phyloP scores from a whole-genome alignment of 257 asterid genomes.

The Marsdenia floribunda region DNA sequence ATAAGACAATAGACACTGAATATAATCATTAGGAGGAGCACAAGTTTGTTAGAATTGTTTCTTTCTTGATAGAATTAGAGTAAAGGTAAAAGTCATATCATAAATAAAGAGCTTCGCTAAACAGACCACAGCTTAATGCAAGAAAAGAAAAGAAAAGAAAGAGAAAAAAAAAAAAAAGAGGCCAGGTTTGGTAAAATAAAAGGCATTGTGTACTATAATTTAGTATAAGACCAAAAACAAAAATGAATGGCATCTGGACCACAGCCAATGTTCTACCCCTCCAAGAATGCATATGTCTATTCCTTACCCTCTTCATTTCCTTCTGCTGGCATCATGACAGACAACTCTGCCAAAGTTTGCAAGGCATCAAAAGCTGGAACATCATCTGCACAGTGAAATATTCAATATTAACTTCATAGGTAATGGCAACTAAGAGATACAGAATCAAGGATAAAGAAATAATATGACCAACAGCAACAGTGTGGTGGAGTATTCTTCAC shows the following conservation, averaged over 20 bases:
- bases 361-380: constrained; percentile 67
- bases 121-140: background rate
- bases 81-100: background rate
- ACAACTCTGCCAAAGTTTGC: constrained; percentile 81
- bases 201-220: background rate
- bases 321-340: constrained; percentile 63
- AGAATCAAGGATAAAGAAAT: background rate
- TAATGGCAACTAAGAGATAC: background rate
- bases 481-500: background rate
- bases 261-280: background rate
- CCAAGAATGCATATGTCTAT: constrained; percentile 16
- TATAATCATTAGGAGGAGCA: background rate
- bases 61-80: background rate
- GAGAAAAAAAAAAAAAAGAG: background rate
- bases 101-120: background rate
- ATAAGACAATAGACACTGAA: background rate
- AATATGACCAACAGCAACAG: constrained; percentile 5
- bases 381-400: constrained; percentile 54
- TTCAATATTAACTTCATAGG: background rate
- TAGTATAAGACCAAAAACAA: background rate
- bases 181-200: background rate
- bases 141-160: no score
- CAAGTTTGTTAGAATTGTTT: background rate
- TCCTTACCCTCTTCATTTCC: constrained; percentile 70
- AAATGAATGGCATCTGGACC: background rate